phyloP scores from a whole-genome alignment of 2,329 filamentous ascomycete species.

The Colletotrichum orchidophilum region DNA sequence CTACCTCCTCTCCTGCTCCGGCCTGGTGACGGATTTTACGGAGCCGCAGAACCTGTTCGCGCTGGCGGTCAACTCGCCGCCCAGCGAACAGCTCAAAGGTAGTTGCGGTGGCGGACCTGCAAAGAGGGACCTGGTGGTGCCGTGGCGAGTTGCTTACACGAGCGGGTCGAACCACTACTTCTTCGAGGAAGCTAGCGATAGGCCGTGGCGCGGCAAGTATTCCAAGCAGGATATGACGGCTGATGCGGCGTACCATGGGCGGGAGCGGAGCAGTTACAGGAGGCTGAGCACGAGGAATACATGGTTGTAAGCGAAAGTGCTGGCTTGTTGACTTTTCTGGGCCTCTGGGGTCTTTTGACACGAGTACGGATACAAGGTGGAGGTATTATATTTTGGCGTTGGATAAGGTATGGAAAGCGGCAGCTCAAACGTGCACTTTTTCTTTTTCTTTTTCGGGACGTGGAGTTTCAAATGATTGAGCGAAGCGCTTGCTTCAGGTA shows the following conservation, averaged over 20 bases:
- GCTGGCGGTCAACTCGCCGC: slow-evolving; percentile 70
- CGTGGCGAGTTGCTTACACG: slow-evolving; percentile 53
- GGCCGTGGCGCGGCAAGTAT: slow-evolving; percentile 41
- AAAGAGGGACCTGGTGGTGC: slow-evolving; percentile 48
- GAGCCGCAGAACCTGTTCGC: slow-evolving; percentile 81
- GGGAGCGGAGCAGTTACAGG: slow-evolving; percentile 38
- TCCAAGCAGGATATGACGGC: slow-evolving; percentile 22
- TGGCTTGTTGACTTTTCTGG: background rate
- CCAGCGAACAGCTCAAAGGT: slow-evolving; percentile 47
- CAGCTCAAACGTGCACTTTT: background rate
- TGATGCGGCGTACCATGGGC: slow-evolving; percentile 10
- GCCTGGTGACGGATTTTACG: slow-evolving; percentile 80
- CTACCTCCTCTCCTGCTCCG: slow-evolving; percentile 65
- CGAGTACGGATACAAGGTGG: background rate
- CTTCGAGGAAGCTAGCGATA: slow-evolving; percentile 49
- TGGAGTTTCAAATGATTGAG: slow-evolving; percentile 18
- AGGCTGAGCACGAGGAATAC: slow-evolving; percentile 38
- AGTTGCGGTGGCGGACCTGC: slow-evolving; percentile 50
- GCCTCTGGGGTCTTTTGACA: background rate
- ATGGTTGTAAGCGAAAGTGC: slow-evolving; percentile 49
- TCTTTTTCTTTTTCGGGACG: background rate
- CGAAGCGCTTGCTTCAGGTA: background rate
- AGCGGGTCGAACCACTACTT: slow-evolving; percentile 52
- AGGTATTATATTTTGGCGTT: background rate
- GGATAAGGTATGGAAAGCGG: background rate